Conservation (phyloP, 2,329 filamentous ascomycete species). For the Ophiostoma himal-ulmi region DNA sequence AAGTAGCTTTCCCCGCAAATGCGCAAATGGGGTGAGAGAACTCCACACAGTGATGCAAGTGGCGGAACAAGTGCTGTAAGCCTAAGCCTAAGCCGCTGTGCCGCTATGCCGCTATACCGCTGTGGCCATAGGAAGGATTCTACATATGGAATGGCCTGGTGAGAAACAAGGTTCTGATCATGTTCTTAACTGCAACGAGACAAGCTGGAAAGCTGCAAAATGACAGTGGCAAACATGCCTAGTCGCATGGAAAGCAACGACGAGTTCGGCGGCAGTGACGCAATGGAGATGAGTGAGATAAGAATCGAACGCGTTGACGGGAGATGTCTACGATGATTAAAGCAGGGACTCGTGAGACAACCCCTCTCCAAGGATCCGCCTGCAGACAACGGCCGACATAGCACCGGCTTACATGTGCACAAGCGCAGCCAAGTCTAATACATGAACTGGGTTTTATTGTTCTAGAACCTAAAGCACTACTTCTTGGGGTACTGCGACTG, state of each 20-base stretch:
- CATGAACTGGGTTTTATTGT: not conserved
- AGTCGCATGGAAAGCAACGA: not conserved
- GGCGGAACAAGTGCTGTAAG: not conserved
- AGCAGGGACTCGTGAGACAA: not conserved
- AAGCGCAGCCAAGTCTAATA: too few relatives aligned
- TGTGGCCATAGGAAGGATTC: not conserved
- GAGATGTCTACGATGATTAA: too few relatives aligned
- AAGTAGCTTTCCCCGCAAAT: conserved; percentile 1
- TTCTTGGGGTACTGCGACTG: conserved; percentile 3
- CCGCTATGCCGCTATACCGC: not conserved
- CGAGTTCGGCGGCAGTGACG: not conserved
- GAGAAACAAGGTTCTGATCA: not conserved
- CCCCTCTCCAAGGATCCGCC: not conserved
- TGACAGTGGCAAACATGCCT: too few relatives aligned
- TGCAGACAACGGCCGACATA: conserved; percentile 6
- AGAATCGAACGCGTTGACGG: too few relatives aligned
- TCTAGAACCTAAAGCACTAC: not conserved
- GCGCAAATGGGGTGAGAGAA: not conserved
- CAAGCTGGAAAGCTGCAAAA: not conserved
- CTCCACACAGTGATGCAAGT: conserved; percentile 1
- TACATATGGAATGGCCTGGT: not conserved
- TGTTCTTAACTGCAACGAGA: not conserved
- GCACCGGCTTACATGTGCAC: not conserved
- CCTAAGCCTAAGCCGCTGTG: not conserved
- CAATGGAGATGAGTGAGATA: not conserved